Evolutionary conservation across 1,284 basidiomycete genomes (phyloP), one percentile per base, ranked within the genome.

Genomic region (Apiotrichum laibachii): DNA sequence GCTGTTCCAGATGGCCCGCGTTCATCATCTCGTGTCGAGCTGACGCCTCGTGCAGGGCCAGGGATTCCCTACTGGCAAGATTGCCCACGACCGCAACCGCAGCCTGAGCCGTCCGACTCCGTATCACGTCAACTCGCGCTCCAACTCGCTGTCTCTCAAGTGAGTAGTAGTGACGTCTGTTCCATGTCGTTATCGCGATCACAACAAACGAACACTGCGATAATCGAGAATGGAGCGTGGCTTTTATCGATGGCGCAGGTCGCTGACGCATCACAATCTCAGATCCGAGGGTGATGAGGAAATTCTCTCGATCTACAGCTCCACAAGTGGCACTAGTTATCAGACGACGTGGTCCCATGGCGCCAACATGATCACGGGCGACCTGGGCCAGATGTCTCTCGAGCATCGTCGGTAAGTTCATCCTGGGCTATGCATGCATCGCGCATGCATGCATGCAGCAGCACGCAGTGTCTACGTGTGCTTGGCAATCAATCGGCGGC

Each of bases 241-340:
- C 7, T 31, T 31, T 31, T 31, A 31, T 31, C 26, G 26, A 31
- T 31, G 26, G 19, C 19, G 43, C 43, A 44, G 5, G n/a, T 19
- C 37, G 55, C 60, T 65, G 53, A 63, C 53, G 37, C 50, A 31
- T 7, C 2, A 31, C 26, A 31, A 31, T 35, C 9, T 18, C 49
- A 75, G 70, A 40, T 75, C 72, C 18, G 72, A 73, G 43, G 62
- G 53, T 10, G 70, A 65, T 44, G 71, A 75, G 35, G 64, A 71
- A 19, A 45, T 67, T 39, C 56, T 61, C 18, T 61, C 68, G 19
- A 60, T 69, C 44, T 55, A 66, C 56, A 68, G 66, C 46, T 49
- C 64, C 13, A 59, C 66, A 2, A 70, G 66, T 21, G 59, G 53
- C 8, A 52, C 59, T 33, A 66, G 67, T 35, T 60, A 64, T 31